phyloP scores from a whole-genome alignment of 495 filamentous ascomycete genomes.

The Neurospora sp. region DNA sequence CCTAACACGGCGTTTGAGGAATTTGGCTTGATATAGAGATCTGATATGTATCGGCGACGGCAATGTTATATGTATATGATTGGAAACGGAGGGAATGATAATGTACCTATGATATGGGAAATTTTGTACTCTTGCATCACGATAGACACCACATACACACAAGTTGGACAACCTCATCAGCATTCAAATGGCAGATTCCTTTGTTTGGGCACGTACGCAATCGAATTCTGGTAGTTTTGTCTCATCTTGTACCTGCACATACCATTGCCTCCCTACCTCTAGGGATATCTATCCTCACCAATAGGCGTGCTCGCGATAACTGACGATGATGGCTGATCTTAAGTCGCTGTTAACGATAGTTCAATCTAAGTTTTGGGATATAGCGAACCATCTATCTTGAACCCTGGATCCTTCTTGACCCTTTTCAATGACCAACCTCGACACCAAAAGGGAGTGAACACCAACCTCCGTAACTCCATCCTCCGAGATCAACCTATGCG shows the following conservation, averaged over 20 bases:
- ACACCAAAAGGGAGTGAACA: background rate
- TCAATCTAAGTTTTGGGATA: background rate
- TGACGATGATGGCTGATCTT: background rate
- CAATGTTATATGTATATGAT: background rate
- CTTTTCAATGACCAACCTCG: background rate
- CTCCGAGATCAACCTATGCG: background rate
- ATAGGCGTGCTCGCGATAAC: background rate
- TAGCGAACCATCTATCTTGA: background rate
- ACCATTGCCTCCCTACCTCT: background rate
- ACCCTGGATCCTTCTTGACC: background rate
- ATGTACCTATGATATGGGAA: background rate
- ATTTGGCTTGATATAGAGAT: background rate
- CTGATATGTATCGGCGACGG: background rate
- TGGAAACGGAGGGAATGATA: background rate
- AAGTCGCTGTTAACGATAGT: background rate
- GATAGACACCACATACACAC: background rate
- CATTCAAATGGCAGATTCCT: background rate
- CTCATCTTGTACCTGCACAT: background rate
- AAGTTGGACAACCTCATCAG: background rate
- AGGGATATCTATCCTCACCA: background rate
- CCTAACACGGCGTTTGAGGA: background rate
- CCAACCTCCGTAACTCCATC: background rate
- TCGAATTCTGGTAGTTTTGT: background rate
- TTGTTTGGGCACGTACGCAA: background rate
- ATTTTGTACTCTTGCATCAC: background rate